Percentiles rank a stretch among this genome's conserved stretches.
Evolutionary conservation across 352 stramenopile genomes (phyloP).

Genomic region (Phytophthora agathidicida): DNA sequence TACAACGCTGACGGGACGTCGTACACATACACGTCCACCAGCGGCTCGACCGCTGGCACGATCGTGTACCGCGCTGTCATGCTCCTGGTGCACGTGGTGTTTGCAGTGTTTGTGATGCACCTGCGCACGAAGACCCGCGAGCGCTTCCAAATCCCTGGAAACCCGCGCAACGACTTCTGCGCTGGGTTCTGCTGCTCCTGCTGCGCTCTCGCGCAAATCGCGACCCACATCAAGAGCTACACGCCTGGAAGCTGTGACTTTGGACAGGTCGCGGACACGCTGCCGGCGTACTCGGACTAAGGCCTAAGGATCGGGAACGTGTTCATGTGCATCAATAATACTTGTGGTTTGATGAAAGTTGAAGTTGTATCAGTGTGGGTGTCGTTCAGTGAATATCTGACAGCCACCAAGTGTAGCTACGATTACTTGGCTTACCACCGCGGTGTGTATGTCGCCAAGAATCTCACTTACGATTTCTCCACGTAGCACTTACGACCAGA

Average conservation of each 20-base stretch:
- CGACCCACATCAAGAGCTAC: slow-evolving; percentile 67
- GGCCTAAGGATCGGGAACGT: slow-evolving; percentile 1
- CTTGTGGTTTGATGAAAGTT: slow-evolving; percentile 15
- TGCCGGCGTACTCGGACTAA: slow-evolving; percentile 43
- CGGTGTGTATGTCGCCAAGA: neutral
- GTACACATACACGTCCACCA: slow-evolving; percentile 26
- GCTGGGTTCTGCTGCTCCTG: slow-evolving; percentile 48
- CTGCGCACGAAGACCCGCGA: slow-evolving; percentile 40
- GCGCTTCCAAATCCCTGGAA: slow-evolving; percentile 50
- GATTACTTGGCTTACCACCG: neutral
- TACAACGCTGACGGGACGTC: slow-evolving; percentile 10
- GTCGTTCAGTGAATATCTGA: slow-evolving; percentile 17
- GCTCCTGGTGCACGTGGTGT: slow-evolving; percentile 21
- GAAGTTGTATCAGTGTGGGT: slow-evolving; percentile 15
- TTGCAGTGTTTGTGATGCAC: slow-evolving; percentile 29
- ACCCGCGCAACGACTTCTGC: slow-evolving; percentile 34
- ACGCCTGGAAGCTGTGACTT: slow-evolving; percentile 48
- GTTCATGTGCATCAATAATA: slow-evolving; percentile 4
- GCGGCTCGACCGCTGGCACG: slow-evolving; percentile 3
- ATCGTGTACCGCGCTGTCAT: slow-evolving; percentile 21
- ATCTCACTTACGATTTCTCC: slow-evolving; percentile 18
- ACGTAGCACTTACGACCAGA: neutral
- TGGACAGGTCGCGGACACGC: slow-evolving; percentile 23
- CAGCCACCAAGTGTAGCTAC: slow-evolving; percentile 16
- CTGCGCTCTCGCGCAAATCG: slow-evolving; percentile 57